These are phyloP conservation scores for Austroboletus novae-zelandiae DNA, from an alignment of 1,284 basidiomycete genomes.

Conservation along the genomic window DNA sequence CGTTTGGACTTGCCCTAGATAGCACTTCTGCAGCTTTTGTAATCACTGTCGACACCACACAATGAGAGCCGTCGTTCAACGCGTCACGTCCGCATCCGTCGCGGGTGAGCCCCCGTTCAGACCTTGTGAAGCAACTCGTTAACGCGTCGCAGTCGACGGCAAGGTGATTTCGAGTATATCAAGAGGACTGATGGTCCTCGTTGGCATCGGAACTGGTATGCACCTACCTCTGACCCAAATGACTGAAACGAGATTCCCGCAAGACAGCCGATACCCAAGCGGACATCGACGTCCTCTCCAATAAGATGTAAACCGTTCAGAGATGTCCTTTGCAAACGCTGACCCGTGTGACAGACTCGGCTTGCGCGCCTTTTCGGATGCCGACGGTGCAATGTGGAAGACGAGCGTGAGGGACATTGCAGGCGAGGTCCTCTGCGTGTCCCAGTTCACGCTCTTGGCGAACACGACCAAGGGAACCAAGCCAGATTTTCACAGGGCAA, in stretches of 20 bases:
- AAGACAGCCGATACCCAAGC: slow-evolving; percentile 71
- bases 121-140: background rate
- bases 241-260: slow-evolving; percentile 1
- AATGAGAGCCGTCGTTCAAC: slow-evolving; percentile 79
- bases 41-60: background rate
- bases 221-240: slow-evolving; percentile 2
- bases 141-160: slow-evolving; percentile 54
- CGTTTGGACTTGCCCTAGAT: slow-evolving; percentile 8
- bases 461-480: slow-evolving; percentile 84
- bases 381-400: slow-evolving; percentile 71
- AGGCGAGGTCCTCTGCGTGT: slow-evolving; percentile 87
- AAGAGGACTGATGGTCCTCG: slow-evolving; percentile 80
- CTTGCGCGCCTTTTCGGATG: slow-evolving; percentile 72
- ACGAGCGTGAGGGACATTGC: slow-evolving; percentile 78
- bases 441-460: slow-evolving; percentile 90
- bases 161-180: slow-evolving; percentile 77
- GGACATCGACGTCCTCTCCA: slow-evolving; percentile 70
- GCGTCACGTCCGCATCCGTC: slow-evolving; percentile 73
- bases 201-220: slow-evolving; percentile 82
- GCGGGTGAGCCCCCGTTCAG: slow-evolving; percentile 45
- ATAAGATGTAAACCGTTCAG: slow-evolving; percentile 65
- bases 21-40: background rate
- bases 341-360: slow-evolving; percentile 47
- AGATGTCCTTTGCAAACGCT: background rate
- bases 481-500: slow-evolving; percentile 88